These are phyloP conservation scores for Crucibulum laeve DNA, from an alignment of 768 basidiomycete genomes.

Conservation along the genomic window DNA sequence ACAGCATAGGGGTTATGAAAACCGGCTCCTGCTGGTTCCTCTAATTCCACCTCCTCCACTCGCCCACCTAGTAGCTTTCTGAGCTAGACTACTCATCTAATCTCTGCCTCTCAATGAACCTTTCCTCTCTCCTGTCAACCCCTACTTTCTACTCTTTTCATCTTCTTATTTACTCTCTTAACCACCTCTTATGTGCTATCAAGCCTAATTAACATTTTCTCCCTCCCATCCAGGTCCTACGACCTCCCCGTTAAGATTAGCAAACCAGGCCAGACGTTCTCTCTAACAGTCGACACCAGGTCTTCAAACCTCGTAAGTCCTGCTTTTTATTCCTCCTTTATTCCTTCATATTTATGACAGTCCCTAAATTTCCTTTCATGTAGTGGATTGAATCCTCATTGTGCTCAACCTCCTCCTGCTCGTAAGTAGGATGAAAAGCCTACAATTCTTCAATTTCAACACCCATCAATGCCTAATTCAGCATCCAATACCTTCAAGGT, in stretches of 20 bases:
- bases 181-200: too few relatives aligned
- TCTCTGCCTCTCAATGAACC: too few relatives aligned
- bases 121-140: too few relatives aligned
- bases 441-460: constrained; percentile 54
- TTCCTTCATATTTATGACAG: not conserved
- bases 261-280: constrained; percentile 39
- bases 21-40: too few relatives aligned
- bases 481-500: constrained; percentile 59
- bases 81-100: too few relatives aligned
- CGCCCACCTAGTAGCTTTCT: too few relatives aligned
- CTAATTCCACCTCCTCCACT: too few relatives aligned
- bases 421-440: constrained; percentile 34
- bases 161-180: too few relatives aligned
- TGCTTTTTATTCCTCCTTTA: not conserved
- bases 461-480: constrained; percentile 37
- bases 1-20: too few relatives aligned
- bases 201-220: constrained; percentile 3
- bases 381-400: constrained; percentile 75
- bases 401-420: constrained; percentile 54
- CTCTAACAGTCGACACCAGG: constrained; percentile 75
- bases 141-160: too few relatives aligned
- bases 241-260: constrained; percentile 60
- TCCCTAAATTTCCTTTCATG: not conserved
- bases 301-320: constrained; percentile 71
- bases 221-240: constrained; percentile 52